Percentiles rank a stretch among this genome's conserved stretches.
phyloP scores from a whole-genome alignment of 352 stramenopile species.

The Phytophthora quininea region DNA sequence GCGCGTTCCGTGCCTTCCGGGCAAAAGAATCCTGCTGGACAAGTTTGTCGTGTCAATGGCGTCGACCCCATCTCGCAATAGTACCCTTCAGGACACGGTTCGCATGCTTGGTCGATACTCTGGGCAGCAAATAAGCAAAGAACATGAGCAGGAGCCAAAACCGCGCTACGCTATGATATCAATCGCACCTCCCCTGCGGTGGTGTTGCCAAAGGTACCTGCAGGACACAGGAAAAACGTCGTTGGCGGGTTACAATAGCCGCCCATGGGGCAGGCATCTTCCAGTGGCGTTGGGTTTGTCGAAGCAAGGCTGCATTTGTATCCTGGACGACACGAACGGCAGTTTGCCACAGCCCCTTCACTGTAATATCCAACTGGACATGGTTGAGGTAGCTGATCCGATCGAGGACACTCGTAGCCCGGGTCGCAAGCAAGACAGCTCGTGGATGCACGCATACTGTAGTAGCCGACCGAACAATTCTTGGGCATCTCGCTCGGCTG shows the following conservation, averaged over 20 bases:
- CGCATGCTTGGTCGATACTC: conserved; percentile 82
- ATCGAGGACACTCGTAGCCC: conserved; percentile 85
- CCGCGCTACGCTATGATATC: background rate
- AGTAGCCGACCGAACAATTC: conserved; percentile 80
- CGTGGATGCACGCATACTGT: conserved; percentile 72
- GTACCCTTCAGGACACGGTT: conserved; percentile 69
- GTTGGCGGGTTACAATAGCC: conserved; percentile 89
- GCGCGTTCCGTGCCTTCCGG: conserved; percentile 67
- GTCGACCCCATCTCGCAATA: conserved; percentile 86
- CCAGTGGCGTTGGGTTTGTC: conserved; percentile 72
- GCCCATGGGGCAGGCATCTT: conserved; percentile 89
- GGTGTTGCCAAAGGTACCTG: conserved; percentile 86
- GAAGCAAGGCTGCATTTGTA: conserved; percentile 87
- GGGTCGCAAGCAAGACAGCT: conserved; percentile 72
- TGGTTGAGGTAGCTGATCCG: conserved; percentile 68
- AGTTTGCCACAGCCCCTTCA: conserved; percentile 72
- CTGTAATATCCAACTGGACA: conserved; percentile 92
- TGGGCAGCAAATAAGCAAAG: conserved; percentile 23
- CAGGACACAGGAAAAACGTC: conserved; percentile 86
- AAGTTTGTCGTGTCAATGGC: conserved; percentile 62
- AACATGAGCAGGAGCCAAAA: background rate
- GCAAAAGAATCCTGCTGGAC: conserved; percentile 73
- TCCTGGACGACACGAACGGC: conserved; percentile 61
- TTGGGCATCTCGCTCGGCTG: conserved; percentile 63
- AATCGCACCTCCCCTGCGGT: conserved; percentile 70